Base-by-base conservation (phyloP, 2,329 filamentous ascomycete genomes). In the Botrytis fabae region DNA sequence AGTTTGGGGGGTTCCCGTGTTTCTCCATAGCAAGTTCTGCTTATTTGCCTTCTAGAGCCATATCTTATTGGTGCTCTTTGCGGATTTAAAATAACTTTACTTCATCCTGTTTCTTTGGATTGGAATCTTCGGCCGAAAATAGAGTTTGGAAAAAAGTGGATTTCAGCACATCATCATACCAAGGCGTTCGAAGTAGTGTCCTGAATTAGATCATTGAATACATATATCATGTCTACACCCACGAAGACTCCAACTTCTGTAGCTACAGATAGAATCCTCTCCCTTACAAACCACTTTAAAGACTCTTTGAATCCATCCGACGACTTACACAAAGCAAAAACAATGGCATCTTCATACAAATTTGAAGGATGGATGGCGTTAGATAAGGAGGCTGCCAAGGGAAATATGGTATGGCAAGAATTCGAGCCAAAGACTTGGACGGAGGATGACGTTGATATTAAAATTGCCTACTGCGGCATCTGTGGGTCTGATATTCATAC, bases 391-490 rank as follows among this genome's bases (percentile, higher is more conserved):
- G 68, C 78, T 16, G 75, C 70, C 9, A 74, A 81, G 38, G 81
- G 81, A 2, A 81, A 82, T 12, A 81, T 82, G 80, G 77, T 79
- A 20, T 80, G 79, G 79, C 75, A 79, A 72, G 79, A 83, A 71
- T 86, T 83, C 75, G 80, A 84, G 76, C 85, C 85, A 44, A 87
- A 86, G 78, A 77, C 78, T 6, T 87, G 85, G 83, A 83, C 85
- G 51, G 85, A 86, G 72, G 84, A 83, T 69, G 85, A 86, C 79
- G 79, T 87, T 68, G 86, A 88, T 78, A 84, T 88, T 73, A 81
- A 84, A 73, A 80, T 88, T 73, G 83, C 84, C 46, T 85, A 87
- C 78, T 87, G 85, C 76, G 86, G 85, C 74, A 82, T 87, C 61
- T 87, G 85, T 74, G 85, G 83, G 28, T 77, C 75, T 32, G 81